phyloP scores from a whole-genome alignment of 2,329 filamentous ascomycete genomes.

The Ceratocystiopsis sp. region DNA sequence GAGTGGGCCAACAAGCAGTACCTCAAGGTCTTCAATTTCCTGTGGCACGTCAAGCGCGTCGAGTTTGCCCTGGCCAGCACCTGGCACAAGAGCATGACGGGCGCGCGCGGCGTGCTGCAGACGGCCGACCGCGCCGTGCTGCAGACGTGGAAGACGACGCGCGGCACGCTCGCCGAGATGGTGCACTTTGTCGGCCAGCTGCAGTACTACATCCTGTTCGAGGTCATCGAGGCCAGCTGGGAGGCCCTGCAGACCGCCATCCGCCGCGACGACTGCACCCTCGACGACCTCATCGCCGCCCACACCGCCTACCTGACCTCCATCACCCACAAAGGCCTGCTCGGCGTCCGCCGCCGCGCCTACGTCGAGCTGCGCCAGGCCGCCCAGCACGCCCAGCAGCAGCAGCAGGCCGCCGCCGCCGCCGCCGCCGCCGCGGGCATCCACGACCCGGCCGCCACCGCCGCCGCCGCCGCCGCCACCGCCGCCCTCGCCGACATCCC shows the following conservation, averaged over 20 bases:
- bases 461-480: constrained; percentile 15
- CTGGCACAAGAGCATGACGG: constrained; percentile 93
- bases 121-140: constrained; percentile 51
- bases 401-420: constrained; percentile 21
- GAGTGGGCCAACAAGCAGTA: constrained; percentile 93
- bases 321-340: constrained; percentile 88
- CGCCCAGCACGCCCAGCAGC: constrained; percentile 15
- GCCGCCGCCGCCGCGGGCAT: constrained; percentile 39
- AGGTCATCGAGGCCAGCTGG: constrained; percentile 96
- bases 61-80: constrained; percentile 84
- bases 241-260: constrained; percentile 72
- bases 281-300: constrained; percentile 87
- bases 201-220: constrained; percentile 96
- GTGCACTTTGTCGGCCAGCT: constrained; percentile 94
- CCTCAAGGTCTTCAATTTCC: constrained; percentile 96
- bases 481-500: constrained; percentile 20
- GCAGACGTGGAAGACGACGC: constrained; percentile 75
- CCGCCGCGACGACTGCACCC: constrained; percentile 62
- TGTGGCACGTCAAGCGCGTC: constrained; percentile 95
- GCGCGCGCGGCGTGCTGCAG: constrained; percentile 75
- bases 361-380: constrained; percentile 20
- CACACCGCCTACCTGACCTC: constrained; percentile 81
- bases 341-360: constrained; percentile 48
- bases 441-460: constrained; percentile 47
- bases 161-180: constrained; percentile 89